These are phyloP conservation scores for Emericellopsis cladophorae DNA, from an alignment of 2,329 filamentous ascomycete species.

Conservation along the genomic window DNA sequence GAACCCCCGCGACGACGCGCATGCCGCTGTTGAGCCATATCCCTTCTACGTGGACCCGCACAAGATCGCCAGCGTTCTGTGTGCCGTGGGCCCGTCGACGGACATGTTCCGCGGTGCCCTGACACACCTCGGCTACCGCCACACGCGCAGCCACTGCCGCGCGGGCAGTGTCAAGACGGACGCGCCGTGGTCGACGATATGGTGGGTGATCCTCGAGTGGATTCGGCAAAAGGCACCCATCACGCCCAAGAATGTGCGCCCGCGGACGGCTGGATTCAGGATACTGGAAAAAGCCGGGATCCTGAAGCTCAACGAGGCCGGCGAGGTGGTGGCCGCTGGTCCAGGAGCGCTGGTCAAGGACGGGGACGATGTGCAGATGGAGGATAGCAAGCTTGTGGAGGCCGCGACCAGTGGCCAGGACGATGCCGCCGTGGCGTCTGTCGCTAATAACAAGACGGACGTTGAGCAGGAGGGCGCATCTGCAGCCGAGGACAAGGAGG, in stretches of 20 bases:
- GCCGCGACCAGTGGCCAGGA: no score
- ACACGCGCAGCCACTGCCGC: conserved; percentile 78
- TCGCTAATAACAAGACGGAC: neutral
- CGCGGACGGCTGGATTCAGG: conserved; percentile 56
- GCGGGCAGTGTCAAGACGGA: conserved; percentile 87
- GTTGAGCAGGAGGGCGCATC: neutral
- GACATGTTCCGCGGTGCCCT: conserved; percentile 72
- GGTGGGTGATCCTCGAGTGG: conserved; percentile 93
- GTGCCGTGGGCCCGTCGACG: conserved; percentile 68
- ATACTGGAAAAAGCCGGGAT: conserved; percentile 40
- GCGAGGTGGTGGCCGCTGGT: neutral
- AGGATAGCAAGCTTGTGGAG: neutral
- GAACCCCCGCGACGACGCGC: conserved; percentile 30
- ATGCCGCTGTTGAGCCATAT: conserved; percentile 55
- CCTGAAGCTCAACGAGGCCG: conserved; percentile 12
- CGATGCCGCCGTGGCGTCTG: neutral
- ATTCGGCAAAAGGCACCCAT: conserved; percentile 67
- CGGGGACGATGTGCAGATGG: neutral
- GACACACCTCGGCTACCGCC: conserved; percentile 65
- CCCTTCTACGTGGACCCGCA: conserved; percentile 83
- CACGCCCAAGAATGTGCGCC: conserved; percentile 57
- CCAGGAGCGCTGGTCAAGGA: conserved; percentile 7
- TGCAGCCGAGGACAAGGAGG: conserved; percentile 12
- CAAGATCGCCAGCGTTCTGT: conserved; percentile 61
- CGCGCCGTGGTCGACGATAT: conserved; percentile 79